A percentile compares a stretch with the other conserved stretches of the same genome.
Conservation (phyloP, 805 yeast species). For the Ogataea populi-albae region DNA sequence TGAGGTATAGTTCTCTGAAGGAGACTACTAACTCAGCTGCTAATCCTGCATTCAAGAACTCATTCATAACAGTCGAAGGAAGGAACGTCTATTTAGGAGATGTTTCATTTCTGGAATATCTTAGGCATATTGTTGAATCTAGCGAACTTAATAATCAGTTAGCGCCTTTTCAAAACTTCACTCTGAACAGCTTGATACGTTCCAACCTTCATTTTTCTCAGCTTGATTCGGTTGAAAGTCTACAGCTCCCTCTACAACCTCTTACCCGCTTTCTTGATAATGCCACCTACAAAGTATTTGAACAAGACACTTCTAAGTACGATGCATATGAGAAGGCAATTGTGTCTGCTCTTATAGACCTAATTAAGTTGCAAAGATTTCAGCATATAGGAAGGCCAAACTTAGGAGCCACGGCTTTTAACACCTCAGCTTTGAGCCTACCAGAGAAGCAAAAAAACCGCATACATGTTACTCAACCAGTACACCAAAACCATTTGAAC, state of each 20-base stretch:
- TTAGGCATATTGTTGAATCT: conserved; percentile 20
- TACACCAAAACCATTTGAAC: conserved; percentile 20
- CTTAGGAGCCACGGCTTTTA: conserved; percentile 19
- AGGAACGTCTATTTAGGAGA: conserved; percentile 26
- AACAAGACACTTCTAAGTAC: conserved; percentile 68
- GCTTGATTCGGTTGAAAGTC: conserved; percentile 15
- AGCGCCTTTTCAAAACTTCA: conserved; percentile 27
- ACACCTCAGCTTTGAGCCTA: conserved; percentile 20
- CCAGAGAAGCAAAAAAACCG: conserved; percentile 3
- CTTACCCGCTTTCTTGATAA: conserved; percentile 53
- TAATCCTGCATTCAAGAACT: conserved; percentile 9
- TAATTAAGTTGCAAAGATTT: conserved; percentile 24
- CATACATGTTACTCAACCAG: neutral
- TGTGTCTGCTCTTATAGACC: conserved; percentile 45
- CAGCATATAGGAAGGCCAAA: conserved; percentile 17
- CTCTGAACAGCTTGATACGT: conserved; percentile 18
- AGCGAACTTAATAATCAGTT: conserved; percentile 26
- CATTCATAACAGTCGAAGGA: conserved; percentile 15
- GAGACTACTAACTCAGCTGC: conserved; percentile 15
- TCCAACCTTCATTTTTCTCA: conserved; percentile 13
- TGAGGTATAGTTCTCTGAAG: conserved; percentile 10
- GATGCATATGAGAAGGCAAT: conserved; percentile 65
- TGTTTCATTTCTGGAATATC: conserved; percentile 30
- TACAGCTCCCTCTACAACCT: conserved; percentile 69
- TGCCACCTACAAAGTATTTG: conserved; percentile 65